A percentile compares a stretch with the other conserved stretches of the same genome.
Conservation (phyloP, 2,329 filamentous ascomycete genomes). For the Exophiala phaeomuriformis region DNA sequence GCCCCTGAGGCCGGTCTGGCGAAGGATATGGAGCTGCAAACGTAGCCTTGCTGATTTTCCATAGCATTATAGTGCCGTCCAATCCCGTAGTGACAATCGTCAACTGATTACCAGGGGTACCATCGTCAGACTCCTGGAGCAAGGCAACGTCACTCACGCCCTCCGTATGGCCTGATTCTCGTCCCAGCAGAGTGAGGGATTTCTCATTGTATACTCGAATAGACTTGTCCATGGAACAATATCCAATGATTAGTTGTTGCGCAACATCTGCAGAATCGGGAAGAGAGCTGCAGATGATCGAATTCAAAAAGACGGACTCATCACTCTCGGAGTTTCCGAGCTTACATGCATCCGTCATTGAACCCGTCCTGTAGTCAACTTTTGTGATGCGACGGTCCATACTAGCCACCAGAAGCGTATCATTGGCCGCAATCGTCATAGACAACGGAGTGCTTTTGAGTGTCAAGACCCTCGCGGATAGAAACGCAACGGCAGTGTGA, state of each 20-base stretch:
- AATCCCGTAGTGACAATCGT: slow-evolving; percentile 65
- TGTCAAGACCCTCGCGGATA: slow-evolving; percentile 68
- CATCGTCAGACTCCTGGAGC: slow-evolving; percentile 47
- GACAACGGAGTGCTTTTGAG: slow-evolving; percentile 82
- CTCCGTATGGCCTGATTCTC: slow-evolving; percentile 93
- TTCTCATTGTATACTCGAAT: slow-evolving; percentile 79
- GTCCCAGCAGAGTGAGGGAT: slow-evolving; percentile 67
- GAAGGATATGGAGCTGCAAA: slow-evolving; percentile 30
- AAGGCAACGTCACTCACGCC: slow-evolving; percentile 80
- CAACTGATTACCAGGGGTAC: slow-evolving; percentile 42
- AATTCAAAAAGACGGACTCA: slow-evolving; percentile 77
- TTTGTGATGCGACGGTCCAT: slow-evolving; percentile 55
- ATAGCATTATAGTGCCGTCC: slow-evolving; percentile 78
- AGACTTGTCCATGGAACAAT: slow-evolving; percentile 93
- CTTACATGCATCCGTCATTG: slow-evolving; percentile 67
- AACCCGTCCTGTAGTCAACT: slow-evolving; percentile 59
- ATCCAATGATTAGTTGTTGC: slow-evolving; percentile 64
- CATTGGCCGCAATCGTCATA: slow-evolving; percentile 63
- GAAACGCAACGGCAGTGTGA: slow-evolving; percentile 61
- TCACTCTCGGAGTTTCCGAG: slow-evolving; percentile 70
- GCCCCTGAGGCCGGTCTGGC: slow-evolving; percentile 27
- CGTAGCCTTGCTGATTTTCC: slow-evolving; percentile 42
- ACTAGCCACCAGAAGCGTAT: slow-evolving; percentile 52
- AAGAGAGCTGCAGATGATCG: slow-evolving; percentile 55
- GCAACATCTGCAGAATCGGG: slow-evolving; percentile 35